phyloP scores from a whole-genome alignment of 116 monocot genomes.

The Zostera marina region DNA sequence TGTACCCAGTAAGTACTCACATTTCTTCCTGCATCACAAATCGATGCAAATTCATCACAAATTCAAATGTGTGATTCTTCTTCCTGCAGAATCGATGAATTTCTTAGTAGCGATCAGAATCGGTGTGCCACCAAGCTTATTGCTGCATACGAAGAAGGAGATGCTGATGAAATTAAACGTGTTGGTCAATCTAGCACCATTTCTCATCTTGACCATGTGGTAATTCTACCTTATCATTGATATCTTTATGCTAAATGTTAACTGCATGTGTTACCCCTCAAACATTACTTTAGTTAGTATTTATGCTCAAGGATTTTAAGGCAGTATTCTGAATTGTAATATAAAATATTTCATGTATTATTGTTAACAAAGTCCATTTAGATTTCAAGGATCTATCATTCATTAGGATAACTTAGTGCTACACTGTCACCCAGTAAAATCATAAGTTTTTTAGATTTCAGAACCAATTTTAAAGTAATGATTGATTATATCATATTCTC shows the following conservation, averaged over 20 bases:
- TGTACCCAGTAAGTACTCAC: conserved; percentile 66
- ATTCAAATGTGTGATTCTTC: neutral
- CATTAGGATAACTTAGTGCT: neutral
- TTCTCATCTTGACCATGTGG: conserved; percentile 79
- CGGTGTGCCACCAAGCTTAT: conserved; percentile 72
- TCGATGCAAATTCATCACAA: neutral
- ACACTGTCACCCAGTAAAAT: too few species aligned
- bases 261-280: too few species aligned
- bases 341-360: too few species aligned
- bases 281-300: neutral
- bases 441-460: too few species aligned
- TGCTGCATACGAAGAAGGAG: conserved; percentile 70
- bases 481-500: too few species aligned
- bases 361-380: neutral
- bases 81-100: conserved; percentile 56
- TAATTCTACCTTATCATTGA: conserved; percentile 13
- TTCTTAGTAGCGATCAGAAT: conserved; percentile 71
- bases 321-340: neutral
- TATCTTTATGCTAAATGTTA: neutral
- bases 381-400: neutral
- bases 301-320: neutral
- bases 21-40: neutral
- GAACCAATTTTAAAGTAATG: too few species aligned
- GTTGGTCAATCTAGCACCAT: conserved; percentile 44
- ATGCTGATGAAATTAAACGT: conserved; percentile 74